Conservation (phyloP, 2,329 filamentous ascomycete species). For the Alternaria sp. region DNA sequence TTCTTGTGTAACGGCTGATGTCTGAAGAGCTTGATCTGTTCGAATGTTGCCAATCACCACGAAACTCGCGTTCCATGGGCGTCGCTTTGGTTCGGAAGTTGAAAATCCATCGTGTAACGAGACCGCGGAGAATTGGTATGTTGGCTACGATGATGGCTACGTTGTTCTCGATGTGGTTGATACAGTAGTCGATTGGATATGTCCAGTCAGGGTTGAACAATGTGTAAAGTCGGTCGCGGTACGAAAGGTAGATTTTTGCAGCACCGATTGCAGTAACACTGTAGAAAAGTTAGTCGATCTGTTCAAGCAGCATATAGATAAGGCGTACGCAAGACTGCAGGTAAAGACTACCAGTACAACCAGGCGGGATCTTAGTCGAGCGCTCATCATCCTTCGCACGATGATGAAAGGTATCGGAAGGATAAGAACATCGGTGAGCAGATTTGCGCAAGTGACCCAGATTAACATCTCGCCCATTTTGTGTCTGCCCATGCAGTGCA, state of each 20-base stretch:
- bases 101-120: conserved; percentile 53
- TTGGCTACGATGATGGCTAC: conserved; percentile 54
- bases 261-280: conserved; percentile 52
- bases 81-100: conserved; percentile 47
- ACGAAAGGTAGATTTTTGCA: conserved; percentile 52
- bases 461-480: conserved; percentile 50
- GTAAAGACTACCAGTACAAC: conserved; percentile 52
- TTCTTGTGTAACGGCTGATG: conserved; percentile 33
- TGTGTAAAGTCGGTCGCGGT: conserved; percentile 51
- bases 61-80: conserved; percentile 44
- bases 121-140: conserved; percentile 52
- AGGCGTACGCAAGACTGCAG: conserved; percentile 49
- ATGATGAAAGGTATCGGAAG: conserved; percentile 54
- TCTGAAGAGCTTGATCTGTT: conserved; percentile 39
- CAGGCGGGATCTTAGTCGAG: conserved; percentile 47
- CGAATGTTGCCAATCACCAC: conserved; percentile 38
- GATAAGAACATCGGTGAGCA: conserved; percentile 52
- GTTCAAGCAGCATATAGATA: background rate
- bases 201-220: conserved; percentile 51
- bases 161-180: conserved; percentile 54
- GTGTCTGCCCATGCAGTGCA: conserved; percentile 50
- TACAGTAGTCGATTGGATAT: conserved; percentile 53
- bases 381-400: conserved; percentile 52
- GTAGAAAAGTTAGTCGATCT: conserved; percentile 8
- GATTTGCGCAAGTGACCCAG: conserved; percentile 53